Evolutionary conservation across 1,284 basidiomycete species (phyloP).

Genomic region (Cystobasidiaceae sp.): DNA sequence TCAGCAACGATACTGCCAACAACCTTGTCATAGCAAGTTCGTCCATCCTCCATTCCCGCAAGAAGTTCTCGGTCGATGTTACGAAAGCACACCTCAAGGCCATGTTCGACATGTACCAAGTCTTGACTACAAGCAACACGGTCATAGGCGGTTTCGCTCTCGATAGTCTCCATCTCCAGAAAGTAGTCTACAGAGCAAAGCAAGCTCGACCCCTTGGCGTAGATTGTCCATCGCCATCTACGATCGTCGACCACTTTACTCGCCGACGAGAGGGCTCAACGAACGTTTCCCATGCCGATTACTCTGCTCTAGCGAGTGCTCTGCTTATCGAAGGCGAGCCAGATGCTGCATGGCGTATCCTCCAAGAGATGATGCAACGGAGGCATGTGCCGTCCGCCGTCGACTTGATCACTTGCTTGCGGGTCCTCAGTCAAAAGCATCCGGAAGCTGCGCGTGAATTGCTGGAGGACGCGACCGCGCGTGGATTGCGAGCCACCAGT

Average conservation of each 20-base stretch:
- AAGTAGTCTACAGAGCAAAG: no score
- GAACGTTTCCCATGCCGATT: neutral
- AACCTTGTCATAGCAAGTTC: no score
- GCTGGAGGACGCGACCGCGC: neutral
- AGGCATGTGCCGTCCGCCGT: neutral
- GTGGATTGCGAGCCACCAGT: neutral
- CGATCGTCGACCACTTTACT: conserved; percentile 8
- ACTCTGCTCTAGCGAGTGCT: conserved; percentile 4
- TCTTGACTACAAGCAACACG: no score
- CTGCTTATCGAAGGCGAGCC: neutral
- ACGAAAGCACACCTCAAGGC: no score
- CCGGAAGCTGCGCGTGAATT: neutral
- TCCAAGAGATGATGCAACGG: neutral
- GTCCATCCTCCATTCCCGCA: no score
- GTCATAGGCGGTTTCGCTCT: no score
- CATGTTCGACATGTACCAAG: no score
- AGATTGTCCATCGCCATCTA: neutral
- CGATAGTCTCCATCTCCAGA: no score
- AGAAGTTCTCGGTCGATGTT: no score
- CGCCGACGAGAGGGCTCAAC: neutral
- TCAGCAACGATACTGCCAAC: no score
- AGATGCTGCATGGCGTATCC: neutral
- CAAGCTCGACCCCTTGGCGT: no score
- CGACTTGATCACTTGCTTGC: neutral
- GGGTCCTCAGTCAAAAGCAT: neutral